phyloP scores from a whole-genome alignment of 768 basidiomycete species.

The Podaxis pistillaris region DNA sequence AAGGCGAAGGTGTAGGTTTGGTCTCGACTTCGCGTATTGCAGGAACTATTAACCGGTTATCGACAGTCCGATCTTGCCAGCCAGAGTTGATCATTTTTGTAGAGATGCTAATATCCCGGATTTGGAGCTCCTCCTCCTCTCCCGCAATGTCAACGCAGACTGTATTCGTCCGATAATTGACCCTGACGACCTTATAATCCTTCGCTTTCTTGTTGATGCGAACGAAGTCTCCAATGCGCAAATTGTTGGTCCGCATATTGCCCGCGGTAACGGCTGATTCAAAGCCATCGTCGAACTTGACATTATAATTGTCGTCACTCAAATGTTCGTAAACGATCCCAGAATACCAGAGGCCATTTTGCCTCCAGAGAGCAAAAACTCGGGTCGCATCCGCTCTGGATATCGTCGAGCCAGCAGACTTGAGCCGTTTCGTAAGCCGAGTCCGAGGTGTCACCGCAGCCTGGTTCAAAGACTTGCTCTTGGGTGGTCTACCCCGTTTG shows the following conservation, averaged over 20 bases:
- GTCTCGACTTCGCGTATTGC: conserved; percentile 32
- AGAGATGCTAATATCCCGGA: conserved; percentile 48
- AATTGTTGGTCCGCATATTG: conserved; percentile 51
- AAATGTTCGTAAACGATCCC: conserved; percentile 48
- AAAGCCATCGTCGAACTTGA: conserved; percentile 70
- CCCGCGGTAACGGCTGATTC: conserved; percentile 44
- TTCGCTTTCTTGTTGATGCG: conserved; percentile 19
- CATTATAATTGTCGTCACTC: conserved; percentile 32
- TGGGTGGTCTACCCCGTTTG: conserved; percentile 20
- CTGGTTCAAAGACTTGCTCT: conserved; percentile 25
- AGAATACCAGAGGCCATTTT: conserved; percentile 57
- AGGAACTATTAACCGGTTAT: conserved; percentile 40
- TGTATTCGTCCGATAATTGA: conserved; percentile 22
- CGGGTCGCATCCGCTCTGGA: conserved; percentile 40
- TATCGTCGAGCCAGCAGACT: conserved; percentile 32
- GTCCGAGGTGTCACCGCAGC: conserved; percentile 29
- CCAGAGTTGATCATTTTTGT: conserved; percentile 44
- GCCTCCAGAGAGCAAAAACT: conserved; percentile 71
- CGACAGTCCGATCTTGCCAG: conserved; percentile 56
- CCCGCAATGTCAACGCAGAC: conserved; percentile 42
- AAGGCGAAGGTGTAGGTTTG: conserved; percentile 46
- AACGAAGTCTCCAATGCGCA: conserved; percentile 58
- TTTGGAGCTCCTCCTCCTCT: conserved; percentile 30
- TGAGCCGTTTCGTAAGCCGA: conserved; percentile 37
- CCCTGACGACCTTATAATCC: conserved; percentile 8